These are phyloP conservation scores for Salix viminalis DNA, from an alignment of 345 rosid species.

Conservation along the genomic window DNA sequence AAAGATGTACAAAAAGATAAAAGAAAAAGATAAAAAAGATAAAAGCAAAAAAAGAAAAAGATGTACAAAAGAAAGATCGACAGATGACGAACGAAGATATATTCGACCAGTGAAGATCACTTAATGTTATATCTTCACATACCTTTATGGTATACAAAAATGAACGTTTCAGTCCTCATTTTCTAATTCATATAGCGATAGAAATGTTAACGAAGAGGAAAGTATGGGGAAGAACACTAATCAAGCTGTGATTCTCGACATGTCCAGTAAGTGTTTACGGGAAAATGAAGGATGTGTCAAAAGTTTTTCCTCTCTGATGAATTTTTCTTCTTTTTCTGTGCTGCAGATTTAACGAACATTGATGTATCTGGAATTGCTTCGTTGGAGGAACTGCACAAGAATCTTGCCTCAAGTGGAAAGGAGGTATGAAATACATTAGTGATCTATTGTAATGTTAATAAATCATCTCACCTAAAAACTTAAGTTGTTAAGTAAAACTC, in stretches of 20 bases:
- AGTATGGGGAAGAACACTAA: constrained; percentile 25
- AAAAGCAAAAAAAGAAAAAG: too few species aligned
- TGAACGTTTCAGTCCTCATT: too few species aligned
- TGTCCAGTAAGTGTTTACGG: constrained; percentile 59
- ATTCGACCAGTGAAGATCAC: too few species aligned
- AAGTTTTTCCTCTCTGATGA: not conserved
- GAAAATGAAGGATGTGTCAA: not conserved
- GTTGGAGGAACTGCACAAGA: constrained; percentile 54
- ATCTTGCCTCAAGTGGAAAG: constrained; percentile 40
- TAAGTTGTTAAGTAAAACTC: fast-evolving
- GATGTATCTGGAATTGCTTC: constrained; percentile 82
- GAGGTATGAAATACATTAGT: constrained; percentile 37
- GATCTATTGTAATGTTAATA: not conserved
- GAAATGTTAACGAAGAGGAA: too few species aligned
- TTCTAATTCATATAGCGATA: too few species aligned
- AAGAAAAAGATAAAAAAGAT: too few species aligned
- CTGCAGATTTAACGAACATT: constrained; percentile 57
- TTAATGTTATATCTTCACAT: too few species aligned
- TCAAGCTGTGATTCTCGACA: constrained; percentile 67
- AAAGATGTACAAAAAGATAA: too few species aligned
- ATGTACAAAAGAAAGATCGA: too few species aligned
- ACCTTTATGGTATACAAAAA: too few species aligned
- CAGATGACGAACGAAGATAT: too few species aligned
- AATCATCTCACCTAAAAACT: too few species aligned
- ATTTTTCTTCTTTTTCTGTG: not conserved